Evolutionary conservation across 2,329 filamentous ascomycete species (phyloP).

Genomic region (Neophaeococcomyces mojaviensis): DNA sequence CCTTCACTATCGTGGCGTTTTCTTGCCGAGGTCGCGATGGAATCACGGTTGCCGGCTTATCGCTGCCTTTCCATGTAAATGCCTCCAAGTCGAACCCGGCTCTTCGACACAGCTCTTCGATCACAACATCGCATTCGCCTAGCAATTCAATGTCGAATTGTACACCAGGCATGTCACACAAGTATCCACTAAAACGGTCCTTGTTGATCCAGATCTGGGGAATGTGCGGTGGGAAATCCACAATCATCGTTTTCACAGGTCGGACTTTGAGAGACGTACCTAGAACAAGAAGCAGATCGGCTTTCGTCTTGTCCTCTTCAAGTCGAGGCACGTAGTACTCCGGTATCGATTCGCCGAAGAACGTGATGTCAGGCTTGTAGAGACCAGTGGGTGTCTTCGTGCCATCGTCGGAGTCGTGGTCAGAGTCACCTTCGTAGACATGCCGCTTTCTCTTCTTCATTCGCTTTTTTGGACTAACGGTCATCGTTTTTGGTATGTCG

Average conservation of each 20-base stretch:
- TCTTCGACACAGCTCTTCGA: conserved; percentile 74
- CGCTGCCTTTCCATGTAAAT: conserved; percentile 1
- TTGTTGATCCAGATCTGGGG: conserved; percentile 74
- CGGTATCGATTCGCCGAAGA: conserved; percentile 88
- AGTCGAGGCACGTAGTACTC: conserved; percentile 72
- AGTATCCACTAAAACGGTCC: conserved; percentile 12
- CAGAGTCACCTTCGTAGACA: conserved; percentile 42
- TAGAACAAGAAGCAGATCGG: conserved; percentile 90
- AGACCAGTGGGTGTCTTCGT: conserved; percentile 25
- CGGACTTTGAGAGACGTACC: conserved; percentile 94
- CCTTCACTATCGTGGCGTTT: background rate
- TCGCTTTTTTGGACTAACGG: conserved; percentile 29
- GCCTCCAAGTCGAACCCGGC: conserved; percentile 49
- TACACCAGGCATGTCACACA: conserved; percentile 52
- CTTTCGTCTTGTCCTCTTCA: conserved; percentile 69
- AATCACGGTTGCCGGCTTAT: background rate
- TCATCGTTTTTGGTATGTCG: conserved; percentile 2
- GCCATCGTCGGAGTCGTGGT: conserved; percentile 63
- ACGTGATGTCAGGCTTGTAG: conserved; percentile 79
- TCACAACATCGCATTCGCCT: conserved; percentile 89
- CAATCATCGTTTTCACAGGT: conserved; percentile 85
- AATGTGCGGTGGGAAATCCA: conserved; percentile 67
- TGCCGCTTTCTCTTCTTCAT: conserved; percentile 16
- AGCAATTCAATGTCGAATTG: conserved; percentile 94
- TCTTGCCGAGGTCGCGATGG: background rate